A percentile compares a stretch with the other conserved stretches of the same genome.
Evolutionary conservation across 129 eudicot genomes (phyloP).

Genomic region (Pseudognaphalium luteoalbum): DNA sequence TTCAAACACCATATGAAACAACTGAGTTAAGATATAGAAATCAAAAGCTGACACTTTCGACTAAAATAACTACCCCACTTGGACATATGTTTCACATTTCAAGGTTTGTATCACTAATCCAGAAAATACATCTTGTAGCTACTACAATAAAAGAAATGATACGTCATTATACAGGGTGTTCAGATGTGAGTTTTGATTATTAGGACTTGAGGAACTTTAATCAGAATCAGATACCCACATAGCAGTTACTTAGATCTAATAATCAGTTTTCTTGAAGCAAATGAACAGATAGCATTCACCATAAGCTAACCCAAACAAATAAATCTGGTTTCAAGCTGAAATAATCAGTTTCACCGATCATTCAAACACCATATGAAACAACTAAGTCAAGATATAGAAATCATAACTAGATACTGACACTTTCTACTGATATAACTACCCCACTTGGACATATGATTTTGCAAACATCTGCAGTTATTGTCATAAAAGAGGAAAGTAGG

Average conservation of each 20-base stretch:
- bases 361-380: background rate
- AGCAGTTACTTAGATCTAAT: background rate
- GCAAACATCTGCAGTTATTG: slow-evolving; percentile 9
- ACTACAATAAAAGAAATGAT: background rate
- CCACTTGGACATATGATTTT: background rate
- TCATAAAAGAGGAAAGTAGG: background rate
- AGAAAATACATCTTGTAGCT: background rate
- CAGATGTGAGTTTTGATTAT: slow-evolving; percentile 6
- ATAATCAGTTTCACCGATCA: background rate
- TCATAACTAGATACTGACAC: too few relatives aligned
- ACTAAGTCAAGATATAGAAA: too few relatives aligned
- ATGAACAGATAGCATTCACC: background rate
- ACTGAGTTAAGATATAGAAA: too few relatives aligned
- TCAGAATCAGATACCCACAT: background rate
- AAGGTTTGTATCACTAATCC: background rate
- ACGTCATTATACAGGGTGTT: background rate
- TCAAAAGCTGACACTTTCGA: too few relatives aligned
- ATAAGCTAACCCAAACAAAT: background rate
- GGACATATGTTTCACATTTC: background rate
- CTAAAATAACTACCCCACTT: background rate
- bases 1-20: background rate
- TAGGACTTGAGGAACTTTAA: background rate
- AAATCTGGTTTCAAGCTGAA: background rate
- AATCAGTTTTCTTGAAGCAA: slow-evolving; percentile 12
- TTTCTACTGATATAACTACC: background rate